Conservation (phyloP, 2,329 filamentous ascomycete genomes). For the Ophiostoma quercus region DNA sequence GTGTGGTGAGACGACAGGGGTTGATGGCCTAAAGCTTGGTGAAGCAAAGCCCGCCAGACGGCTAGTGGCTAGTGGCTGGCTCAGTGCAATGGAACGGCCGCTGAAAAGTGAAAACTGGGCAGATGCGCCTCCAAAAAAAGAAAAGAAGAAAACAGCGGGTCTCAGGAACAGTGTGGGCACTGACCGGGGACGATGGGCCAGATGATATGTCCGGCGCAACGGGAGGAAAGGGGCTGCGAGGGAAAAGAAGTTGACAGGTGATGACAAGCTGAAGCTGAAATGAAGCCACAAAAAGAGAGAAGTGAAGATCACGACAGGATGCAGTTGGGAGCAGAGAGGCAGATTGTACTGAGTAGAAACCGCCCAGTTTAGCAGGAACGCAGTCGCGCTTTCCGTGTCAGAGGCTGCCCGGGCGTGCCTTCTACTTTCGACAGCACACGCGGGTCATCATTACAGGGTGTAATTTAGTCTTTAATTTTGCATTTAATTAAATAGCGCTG, state of each 20-base stretch:
- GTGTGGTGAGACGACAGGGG: constrained; percentile 8
- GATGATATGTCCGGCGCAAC: background rate
- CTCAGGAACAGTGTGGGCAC: constrained; percentile 13
- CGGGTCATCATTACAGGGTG: background rate
- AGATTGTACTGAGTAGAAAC: background rate
- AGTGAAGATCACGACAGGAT: background rate
- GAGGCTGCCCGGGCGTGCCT: background rate
- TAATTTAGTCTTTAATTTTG: background rate
- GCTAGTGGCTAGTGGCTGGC: background rate
- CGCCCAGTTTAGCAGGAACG: background rate
- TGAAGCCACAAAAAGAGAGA: background rate
- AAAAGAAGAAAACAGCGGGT: constrained; percentile 8
- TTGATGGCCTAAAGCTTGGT: background rate
- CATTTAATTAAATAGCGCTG: background rate
- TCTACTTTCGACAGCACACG: background rate
- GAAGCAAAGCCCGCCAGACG: background rate
- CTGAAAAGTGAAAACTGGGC: background rate
- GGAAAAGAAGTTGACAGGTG: background rate
- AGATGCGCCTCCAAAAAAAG: background rate
- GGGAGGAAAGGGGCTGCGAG: constrained; percentile 1
- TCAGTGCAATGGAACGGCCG: background rate
- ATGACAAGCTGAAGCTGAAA: background rate
- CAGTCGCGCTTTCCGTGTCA: background rate
- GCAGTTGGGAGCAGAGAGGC: background rate
- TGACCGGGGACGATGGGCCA: background rate